Conservation (phyloP, 371 early-diverging fungal species). For the Rhizopus stolonifer region DNA sequence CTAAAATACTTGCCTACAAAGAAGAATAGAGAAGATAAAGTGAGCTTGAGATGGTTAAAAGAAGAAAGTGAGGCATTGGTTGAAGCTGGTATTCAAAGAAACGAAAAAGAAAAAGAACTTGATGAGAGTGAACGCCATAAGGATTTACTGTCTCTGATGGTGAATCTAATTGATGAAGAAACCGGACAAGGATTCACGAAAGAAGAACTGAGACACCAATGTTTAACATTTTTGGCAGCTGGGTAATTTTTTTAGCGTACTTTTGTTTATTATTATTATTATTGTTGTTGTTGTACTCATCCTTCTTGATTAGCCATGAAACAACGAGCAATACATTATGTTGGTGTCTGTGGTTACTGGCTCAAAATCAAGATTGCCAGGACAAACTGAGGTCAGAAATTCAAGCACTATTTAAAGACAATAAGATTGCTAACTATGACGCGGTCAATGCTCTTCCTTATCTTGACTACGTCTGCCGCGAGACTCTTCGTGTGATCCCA, state of each 20-base stretch:
- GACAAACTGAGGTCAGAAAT: conserved; percentile 45
- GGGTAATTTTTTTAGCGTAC: conserved; percentile 29
- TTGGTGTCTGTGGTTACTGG: conserved; percentile 55
- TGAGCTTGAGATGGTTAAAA: neutral
- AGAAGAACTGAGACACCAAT: conserved; percentile 30
- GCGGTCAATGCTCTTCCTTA: conserved; percentile 41
- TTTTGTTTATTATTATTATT: no score
- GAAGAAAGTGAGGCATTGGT: neutral
- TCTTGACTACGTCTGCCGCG: conserved; percentile 52
- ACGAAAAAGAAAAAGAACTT: neutral
- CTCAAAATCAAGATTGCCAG: conserved; percentile 43
- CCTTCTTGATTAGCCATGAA: conserved; percentile 36
- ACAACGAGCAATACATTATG: conserved; percentile 53
- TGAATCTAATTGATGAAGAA: conserved; percentile 34
- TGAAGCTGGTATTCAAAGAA: neutral
- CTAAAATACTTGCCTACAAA: neutral
- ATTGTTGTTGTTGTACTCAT: neutral
- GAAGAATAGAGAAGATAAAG: no score
- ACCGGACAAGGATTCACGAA: conserved; percentile 30
- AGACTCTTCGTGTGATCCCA: conserved; percentile 49
- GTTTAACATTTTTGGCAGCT: conserved; percentile 39
- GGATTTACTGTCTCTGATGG: conserved; percentile 37
- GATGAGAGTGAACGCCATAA: conserved; percentile 12
- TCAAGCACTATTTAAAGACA: conserved; percentile 15
- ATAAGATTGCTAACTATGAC: conserved; percentile 39